Conservation (phyloP, 2,329 filamentous ascomycete species). For the Colletotrichum camelliae region DNA sequence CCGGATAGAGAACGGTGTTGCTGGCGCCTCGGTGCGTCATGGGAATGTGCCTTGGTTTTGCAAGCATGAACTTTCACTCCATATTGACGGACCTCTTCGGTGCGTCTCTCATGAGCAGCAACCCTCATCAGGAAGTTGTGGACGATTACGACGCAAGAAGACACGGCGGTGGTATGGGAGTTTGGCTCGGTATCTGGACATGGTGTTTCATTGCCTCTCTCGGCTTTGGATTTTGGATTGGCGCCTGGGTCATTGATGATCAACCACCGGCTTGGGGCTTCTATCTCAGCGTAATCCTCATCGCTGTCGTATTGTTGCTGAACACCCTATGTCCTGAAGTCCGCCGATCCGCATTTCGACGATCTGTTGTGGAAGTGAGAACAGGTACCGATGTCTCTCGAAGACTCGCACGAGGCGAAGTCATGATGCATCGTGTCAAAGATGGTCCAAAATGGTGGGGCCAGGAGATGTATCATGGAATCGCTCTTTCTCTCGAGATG, state of each 20-base stretch:
- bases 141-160: constrained; percentile 71
- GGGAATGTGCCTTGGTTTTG: constrained; percentile 74
- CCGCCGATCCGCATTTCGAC: constrained; percentile 70
- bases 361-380: constrained; percentile 70
- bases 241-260: constrained; percentile 70
- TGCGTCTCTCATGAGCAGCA: constrained; percentile 73
- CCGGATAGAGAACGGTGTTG: constrained; percentile 63
- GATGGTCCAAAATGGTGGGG: constrained; percentile 79
- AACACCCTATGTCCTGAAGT: constrained; percentile 78
- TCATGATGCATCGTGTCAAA: constrained; percentile 77
- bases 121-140: constrained; percentile 75
- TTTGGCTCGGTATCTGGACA: constrained; percentile 81
- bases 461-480: constrained; percentile 75
- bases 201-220: constrained; percentile 79
- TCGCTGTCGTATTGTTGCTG: constrained; percentile 68
- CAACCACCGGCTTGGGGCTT: constrained; percentile 76
- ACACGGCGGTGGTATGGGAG: constrained; percentile 78
- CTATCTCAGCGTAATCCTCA: constrained; percentile 73
- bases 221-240: constrained; percentile 73
- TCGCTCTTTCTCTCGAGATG: constrained; percentile 72
- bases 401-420: constrained; percentile 72
- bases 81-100: constrained; percentile 79
- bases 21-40: constrained; percentile 69
- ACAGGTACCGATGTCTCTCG: constrained; percentile 56
- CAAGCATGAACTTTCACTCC: constrained; percentile 77